Percentiles rank a stretch among this genome's conserved stretches.
Conservation (phyloP, 116 monocot species). For the Trichopus zeylanicus region DNA sequence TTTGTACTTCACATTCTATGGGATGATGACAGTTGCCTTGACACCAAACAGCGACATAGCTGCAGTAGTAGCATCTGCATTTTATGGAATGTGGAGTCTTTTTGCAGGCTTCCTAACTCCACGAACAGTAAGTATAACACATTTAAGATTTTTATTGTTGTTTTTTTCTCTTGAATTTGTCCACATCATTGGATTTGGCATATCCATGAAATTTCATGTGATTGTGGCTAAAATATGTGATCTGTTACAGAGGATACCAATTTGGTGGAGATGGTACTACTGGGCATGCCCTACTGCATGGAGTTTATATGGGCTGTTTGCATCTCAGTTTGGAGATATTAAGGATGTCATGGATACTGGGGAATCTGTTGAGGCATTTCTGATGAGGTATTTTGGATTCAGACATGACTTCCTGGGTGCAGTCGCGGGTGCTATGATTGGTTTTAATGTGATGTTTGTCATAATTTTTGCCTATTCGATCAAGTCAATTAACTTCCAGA, state of each 20-base stretch:
- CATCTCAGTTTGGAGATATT: slow-evolving; percentile 76
- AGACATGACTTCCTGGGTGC: slow-evolving; percentile 44
- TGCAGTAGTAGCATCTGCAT: slow-evolving; percentile 50
- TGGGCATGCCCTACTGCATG: slow-evolving; percentile 84
- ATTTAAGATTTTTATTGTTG: not conserved
- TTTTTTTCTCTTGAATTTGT: not conserved
- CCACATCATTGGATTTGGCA: not conserved
- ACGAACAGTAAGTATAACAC: slow-evolving; percentile 10
- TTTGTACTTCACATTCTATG: slow-evolving; percentile 68
- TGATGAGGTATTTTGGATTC: slow-evolving; percentile 53
- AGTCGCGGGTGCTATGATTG: slow-evolving; percentile 27
- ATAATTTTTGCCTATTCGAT: slow-evolving; percentile 53
- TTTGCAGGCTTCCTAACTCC: slow-evolving; percentile 67
- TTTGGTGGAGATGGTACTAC: slow-evolving; percentile 95
- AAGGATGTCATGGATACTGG: not conserved
- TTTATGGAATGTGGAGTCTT: slow-evolving; percentile 69
- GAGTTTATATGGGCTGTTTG: slow-evolving; percentile 71
- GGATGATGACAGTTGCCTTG: slow-evolving; percentile 62
- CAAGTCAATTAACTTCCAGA: slow-evolving; percentile 72
- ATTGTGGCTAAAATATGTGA: not conserved
- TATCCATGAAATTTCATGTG: too few relatives aligned
- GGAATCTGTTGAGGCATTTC: slow-evolving; percentile 20
- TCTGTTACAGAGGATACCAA: slow-evolving; percentile 65
- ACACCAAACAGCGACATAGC: slow-evolving; percentile 63
- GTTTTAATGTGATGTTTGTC: slow-evolving; percentile 49